phyloP scores from a whole-genome alignment of 805 yeast genomes.

The Wickerhamomyces canadensis region DNA sequence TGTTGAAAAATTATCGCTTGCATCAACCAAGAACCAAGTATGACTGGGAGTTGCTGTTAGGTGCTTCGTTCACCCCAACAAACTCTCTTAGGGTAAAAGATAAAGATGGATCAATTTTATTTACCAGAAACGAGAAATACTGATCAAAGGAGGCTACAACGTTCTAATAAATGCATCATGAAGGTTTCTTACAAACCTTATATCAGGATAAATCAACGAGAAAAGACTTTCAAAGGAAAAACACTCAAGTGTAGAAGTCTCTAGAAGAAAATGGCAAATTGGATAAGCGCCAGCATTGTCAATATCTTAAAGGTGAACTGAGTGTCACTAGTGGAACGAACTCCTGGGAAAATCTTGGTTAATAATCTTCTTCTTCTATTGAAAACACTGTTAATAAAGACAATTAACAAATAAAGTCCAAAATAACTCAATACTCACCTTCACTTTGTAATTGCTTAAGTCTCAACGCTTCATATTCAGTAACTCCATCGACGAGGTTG shows the following conservation, averaged over 20 bases:
- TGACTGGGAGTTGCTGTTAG: constrained; percentile 33
- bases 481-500: constrained; percentile 16
- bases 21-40: constrained; percentile 32
- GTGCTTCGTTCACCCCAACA: constrained; percentile 28
- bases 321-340: neutral
- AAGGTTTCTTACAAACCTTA: no score
- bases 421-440: constrained; percentile 14
- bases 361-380: neutral
- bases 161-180: no score
- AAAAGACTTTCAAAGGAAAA: no score
- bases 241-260: no score
- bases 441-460: constrained; percentile 16
- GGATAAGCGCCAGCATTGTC: no score
- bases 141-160: neutral
- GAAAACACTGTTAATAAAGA: neutral
- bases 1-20: constrained; percentile 31
- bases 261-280: neutral
- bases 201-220: no score
- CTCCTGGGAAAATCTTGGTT: neutral
- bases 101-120: constrained; percentile 36
- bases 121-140: constrained; percentile 22
- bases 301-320: neutral
- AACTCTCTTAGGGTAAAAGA: constrained; percentile 32
- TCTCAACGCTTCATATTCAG: constrained; percentile 21
- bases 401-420: neutral